phyloP scores from a whole-genome alignment of 768 basidiomycete species.

The Coprinopsis cinerea region DNA sequence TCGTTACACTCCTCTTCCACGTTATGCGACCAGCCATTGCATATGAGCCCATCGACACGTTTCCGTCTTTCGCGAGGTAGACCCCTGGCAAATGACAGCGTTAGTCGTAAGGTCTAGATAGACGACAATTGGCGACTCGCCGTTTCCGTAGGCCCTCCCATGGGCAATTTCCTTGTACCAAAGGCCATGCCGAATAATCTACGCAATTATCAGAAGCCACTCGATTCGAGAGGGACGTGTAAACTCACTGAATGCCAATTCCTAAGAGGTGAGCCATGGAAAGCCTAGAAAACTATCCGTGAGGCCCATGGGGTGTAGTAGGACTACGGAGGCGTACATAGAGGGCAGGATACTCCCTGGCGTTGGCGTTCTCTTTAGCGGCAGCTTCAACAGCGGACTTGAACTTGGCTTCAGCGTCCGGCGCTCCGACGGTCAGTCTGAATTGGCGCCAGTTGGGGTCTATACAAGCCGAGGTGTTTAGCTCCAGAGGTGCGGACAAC shows the following conservation, averaged over 20 bases:
- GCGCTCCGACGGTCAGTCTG: slow-evolving; percentile 64
- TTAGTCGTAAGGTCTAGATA: no score
- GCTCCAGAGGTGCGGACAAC: not conserved
- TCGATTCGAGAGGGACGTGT: not conserved
- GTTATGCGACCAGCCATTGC: slow-evolving; percentile 24
- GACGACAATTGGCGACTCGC: slow-evolving; percentile 23
- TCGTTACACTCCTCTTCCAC: slow-evolving; percentile 49
- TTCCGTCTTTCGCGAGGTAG: slow-evolving; percentile 59
- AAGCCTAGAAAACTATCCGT: slow-evolving; percentile 38
- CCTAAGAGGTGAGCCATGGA: slow-evolving; percentile 57
- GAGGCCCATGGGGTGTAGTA: not conserved
- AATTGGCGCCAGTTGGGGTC: slow-evolving; percentile 55
- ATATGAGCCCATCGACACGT: slow-evolving; percentile 41
- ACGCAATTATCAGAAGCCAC: not conserved
- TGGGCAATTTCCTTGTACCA: slow-evolving; percentile 53
- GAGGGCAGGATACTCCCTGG: slow-evolving; percentile 39
- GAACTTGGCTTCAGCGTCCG: slow-evolving; percentile 67
- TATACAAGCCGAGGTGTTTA: slow-evolving; percentile 16
- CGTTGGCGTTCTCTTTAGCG: slow-evolving; percentile 31
- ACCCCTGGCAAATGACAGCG: slow-evolving; percentile 42
- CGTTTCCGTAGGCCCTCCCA: slow-evolving; percentile 62
- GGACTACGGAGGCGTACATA: slow-evolving; percentile 27
- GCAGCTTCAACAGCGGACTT: slow-evolving; percentile 38
- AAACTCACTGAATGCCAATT: slow-evolving; percentile 66
- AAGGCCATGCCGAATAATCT: slow-evolving; percentile 71